phyloP scores from a whole-genome alignment of 2,329 filamentous ascomycete species.

The Hymenoscyphus fraxineus region DNA sequence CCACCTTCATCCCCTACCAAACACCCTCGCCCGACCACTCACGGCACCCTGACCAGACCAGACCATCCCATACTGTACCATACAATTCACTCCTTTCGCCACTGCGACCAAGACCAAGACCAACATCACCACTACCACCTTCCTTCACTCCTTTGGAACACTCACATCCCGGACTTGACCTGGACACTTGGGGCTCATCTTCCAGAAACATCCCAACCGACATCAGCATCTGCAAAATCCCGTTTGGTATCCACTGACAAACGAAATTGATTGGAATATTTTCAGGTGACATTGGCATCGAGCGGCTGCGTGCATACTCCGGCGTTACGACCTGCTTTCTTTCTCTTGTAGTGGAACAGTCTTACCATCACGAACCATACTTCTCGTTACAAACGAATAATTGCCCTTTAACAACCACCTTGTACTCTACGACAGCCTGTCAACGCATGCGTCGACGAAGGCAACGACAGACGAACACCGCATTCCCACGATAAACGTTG shows the following conservation, averaged over 20 bases:
- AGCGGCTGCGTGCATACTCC: slow-evolving; percentile 30
- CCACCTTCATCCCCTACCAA: no score
- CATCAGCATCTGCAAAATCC: slow-evolving; percentile 27
- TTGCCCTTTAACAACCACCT: slow-evolving; percentile 10
- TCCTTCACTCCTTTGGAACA: slow-evolving; percentile 19
- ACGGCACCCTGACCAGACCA: no score
- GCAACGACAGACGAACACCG: slow-evolving; percentile 21
- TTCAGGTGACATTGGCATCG: slow-evolving; percentile 25
- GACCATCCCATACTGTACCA: no score
- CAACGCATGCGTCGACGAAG: slow-evolving; percentile 27
- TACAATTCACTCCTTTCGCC: slow-evolving; percentile 9
- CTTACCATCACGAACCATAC: slow-evolving; percentile 14
- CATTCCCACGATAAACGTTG: slow-evolving; percentile 16
- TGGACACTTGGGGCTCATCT: slow-evolving; percentile 21
- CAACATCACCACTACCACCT: slow-evolving; percentile 1
- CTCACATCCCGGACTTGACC: slow-evolving; percentile 19
- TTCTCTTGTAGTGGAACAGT: slow-evolving; percentile 20
- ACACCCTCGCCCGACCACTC: neutral
- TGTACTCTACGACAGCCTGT: slow-evolving; percentile 21
- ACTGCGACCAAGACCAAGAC: slow-evolving; percentile 11
- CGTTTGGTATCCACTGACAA: slow-evolving; percentile 22
- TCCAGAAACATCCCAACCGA: slow-evolving; percentile 31
- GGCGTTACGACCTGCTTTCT: slow-evolving; percentile 29
- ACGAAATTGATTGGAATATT: slow-evolving; percentile 23
- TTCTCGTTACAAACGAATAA: slow-evolving; percentile 25